Conservation (phyloP, 805 yeast species). For the Nakazawaea wyomingensis region DNA sequence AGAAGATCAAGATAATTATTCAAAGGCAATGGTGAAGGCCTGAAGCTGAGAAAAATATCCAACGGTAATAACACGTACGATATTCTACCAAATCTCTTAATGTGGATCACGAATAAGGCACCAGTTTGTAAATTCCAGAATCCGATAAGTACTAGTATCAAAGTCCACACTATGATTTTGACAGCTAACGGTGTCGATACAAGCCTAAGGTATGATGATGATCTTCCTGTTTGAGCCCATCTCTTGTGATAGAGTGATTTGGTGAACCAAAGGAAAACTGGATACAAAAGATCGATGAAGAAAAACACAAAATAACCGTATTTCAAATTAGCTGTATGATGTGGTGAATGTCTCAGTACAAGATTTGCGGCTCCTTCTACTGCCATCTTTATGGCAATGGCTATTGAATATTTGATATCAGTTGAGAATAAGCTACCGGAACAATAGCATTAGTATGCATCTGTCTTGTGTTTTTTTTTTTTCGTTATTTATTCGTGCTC, state of each 20-base stretch:
- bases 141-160: slow-evolving; percentile 26
- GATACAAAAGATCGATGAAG: slow-evolving; percentile 33
- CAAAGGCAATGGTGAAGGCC: slow-evolving; percentile 47
- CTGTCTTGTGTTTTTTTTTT: no score
- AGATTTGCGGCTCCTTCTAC: background rate
- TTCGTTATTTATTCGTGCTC: background rate
- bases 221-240: slow-evolving; percentile 35
- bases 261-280: slow-evolving; percentile 29
- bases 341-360: slow-evolving; percentile 40
- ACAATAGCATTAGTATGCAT: no score
- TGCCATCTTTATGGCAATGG: background rate
- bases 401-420: background rate
- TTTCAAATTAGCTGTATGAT: slow-evolving; percentile 51
- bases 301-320: slow-evolving; percentile 53
- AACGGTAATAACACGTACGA: slow-evolving; percentile 55
- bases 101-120: slow-evolving; percentile 29
- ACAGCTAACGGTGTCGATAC: slow-evolving; percentile 30
- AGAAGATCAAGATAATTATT: slow-evolving; percentile 50
- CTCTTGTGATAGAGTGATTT: slow-evolving; percentile 27
- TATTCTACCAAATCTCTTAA: slow-evolving; percentile 60
- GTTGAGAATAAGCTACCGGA: no score
- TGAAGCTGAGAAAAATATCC: slow-evolving; percentile 47
- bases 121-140: slow-evolving; percentile 30
- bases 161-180: slow-evolving; percentile 30
- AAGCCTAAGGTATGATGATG: slow-evolving; percentile 29